These are phyloP conservation scores for Ceratocystis variospora DNA, from an alignment of 2,329 filamentous ascomycete species.

Conservation along the genomic window DNA sequence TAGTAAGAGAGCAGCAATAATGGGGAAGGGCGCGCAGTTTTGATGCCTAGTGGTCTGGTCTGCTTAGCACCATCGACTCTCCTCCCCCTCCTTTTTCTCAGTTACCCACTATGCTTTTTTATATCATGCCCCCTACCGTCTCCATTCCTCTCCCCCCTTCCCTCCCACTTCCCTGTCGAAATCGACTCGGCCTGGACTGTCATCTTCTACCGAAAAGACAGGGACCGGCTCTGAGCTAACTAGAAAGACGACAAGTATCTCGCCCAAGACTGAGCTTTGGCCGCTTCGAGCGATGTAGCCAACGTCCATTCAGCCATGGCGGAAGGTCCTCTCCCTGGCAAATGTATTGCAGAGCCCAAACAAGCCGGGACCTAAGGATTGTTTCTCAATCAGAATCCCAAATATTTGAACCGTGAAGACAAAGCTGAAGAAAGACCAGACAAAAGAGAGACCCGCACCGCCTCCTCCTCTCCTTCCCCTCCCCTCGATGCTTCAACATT, in stretches of 20 bases:
- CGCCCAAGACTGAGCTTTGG: not conserved
- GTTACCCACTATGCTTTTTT: too few species aligned
- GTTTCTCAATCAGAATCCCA: too few species aligned
- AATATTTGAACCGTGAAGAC: too few species aligned
- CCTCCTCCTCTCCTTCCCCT: not conserved
- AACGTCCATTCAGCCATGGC: not conserved
- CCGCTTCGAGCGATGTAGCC: not conserved
- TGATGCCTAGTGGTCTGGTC: too few species aligned
- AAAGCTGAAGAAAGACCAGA: too few species aligned
- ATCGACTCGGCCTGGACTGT: constrained; percentile 3
- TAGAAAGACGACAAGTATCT: not conserved
- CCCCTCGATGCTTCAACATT: not conserved
- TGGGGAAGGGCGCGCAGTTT: not conserved
- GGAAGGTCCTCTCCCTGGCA: not conserved
- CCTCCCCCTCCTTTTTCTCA: not conserved
- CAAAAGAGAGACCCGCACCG: too few species aligned
- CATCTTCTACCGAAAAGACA: constrained; percentile 4
- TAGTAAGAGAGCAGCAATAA: not conserved
- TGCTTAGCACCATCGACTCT: not conserved
- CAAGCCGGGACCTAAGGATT: not conserved
- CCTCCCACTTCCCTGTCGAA: not conserved
- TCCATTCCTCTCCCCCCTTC: not conserved
- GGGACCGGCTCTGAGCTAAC: not conserved
- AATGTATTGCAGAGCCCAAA: not conserved
- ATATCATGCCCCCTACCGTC: not conserved